A percentile compares a stretch with the other conserved stretches of the same genome.
Evolutionary conservation across 768 basidiomycete genomes (phyloP).

Genomic region (Cubamyces lactineus): DNA sequence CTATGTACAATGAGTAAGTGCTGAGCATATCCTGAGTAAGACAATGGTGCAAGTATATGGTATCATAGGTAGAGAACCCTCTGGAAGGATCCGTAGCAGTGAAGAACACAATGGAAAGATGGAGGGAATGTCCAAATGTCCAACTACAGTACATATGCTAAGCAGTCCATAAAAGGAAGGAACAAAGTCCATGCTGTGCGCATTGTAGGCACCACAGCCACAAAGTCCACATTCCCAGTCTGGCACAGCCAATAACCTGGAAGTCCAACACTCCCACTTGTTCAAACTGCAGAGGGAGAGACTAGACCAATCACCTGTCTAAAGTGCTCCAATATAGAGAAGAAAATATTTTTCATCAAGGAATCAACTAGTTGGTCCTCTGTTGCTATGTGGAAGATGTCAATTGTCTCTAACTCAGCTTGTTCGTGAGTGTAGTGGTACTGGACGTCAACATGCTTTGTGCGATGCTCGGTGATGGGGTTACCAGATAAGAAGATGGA

Average conservation of each 20-base stretch:
- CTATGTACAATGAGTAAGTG: background rate
- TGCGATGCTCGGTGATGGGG: constrained; percentile 27
- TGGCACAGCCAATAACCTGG: background rate
- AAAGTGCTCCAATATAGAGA: background rate
- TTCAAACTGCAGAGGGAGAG: constrained; percentile 7
- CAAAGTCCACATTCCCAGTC: background rate
- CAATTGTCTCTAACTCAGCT: constrained; percentile 21
- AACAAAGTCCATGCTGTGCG: constrained; percentile 1
- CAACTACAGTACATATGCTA: background rate
- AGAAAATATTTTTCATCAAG: constrained; percentile 32
- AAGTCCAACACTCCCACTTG: constrained; percentile 19
- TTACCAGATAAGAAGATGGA: constrained; percentile 25
- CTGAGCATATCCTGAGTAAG: background rate
- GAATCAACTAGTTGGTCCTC: constrained; percentile 31
- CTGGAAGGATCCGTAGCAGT: background rate
- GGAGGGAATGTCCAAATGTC: background rate
- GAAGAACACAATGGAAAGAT: background rate
- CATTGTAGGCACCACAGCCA: background rate
- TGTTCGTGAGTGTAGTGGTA: constrained; percentile 32
- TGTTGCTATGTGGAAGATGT: constrained; percentile 26
- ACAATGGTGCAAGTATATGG: background rate
- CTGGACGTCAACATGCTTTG: constrained; percentile 36
- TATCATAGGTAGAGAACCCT: background rate
- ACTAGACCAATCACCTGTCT: constrained; percentile 1
- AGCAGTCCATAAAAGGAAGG: background rate